Conservation (phyloP, 1,139 yeast species). For the Sugiyamaella paludigena region DNA sequence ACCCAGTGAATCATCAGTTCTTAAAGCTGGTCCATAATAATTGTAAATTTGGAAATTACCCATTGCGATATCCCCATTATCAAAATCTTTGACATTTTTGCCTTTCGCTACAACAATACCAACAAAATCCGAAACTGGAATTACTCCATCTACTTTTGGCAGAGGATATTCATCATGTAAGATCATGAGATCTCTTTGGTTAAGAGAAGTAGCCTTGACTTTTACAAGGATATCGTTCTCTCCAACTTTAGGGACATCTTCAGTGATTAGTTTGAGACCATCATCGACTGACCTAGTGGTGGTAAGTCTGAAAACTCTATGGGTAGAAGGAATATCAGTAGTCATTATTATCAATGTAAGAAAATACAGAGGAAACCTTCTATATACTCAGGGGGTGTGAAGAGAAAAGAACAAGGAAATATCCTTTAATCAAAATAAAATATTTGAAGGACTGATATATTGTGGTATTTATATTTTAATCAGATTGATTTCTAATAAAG, state of each 20-base stretch:
- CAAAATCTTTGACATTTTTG: constrained; percentile 8
- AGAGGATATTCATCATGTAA: constrained; percentile 18
- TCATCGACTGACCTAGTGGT: constrained; percentile 3
- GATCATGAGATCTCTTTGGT: constrained; percentile 25
- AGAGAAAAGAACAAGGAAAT: too few relatives aligned
- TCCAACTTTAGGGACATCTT: constrained; percentile 15
- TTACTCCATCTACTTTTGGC: constrained; percentile 13
- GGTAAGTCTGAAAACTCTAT: constrained; percentile 17
- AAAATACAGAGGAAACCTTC: not conserved
- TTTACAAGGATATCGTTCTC: constrained; percentile 22
- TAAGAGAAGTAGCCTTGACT: constrained; percentile 23
- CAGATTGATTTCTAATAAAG: too few relatives aligned
- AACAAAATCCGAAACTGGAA: constrained; percentile 23
- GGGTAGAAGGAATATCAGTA: constrained; percentile 9
- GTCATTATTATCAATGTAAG: not conserved
- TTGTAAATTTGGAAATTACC: constrained; percentile 16
- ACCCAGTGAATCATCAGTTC: constrained; percentile 18
- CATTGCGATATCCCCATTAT: constrained; percentile 20
- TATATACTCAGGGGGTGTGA: not conserved
- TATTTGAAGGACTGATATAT: too few relatives aligned
- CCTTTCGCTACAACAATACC: constrained; percentile 23
- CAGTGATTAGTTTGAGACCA: constrained; percentile 13
- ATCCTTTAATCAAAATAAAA: too few relatives aligned
- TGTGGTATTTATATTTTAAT: too few relatives aligned
- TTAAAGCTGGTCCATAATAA: constrained; percentile 7